phyloP scores from a whole-genome alignment of 495 filamentous ascomycete genomes.

The Annulohypoxylon stygium region DNA sequence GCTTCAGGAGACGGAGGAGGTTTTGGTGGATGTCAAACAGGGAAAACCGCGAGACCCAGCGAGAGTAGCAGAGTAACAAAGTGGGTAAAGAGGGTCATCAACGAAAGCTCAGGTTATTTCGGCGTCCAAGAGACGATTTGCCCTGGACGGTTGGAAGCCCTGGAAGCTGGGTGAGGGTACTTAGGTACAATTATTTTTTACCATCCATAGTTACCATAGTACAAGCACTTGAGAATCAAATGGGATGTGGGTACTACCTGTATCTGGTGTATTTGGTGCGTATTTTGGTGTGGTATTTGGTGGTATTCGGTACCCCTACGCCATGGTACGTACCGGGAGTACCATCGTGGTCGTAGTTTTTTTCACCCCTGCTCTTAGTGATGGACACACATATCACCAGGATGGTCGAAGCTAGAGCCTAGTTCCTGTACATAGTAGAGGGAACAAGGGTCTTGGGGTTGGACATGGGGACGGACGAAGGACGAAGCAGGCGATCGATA shows the following conservation, averaged over 20 bases:
- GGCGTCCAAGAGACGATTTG: constrained; percentile 46
- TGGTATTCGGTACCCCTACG: constrained; percentile 7
- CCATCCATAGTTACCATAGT: background rate
- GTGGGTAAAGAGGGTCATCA: constrained; percentile 50
- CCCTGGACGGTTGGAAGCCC: constrained; percentile 36
- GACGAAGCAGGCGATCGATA: constrained; percentile 44
- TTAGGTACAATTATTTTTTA: constrained; percentile 1
- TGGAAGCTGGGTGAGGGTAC: constrained; percentile 37
- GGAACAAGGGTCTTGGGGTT: constrained; percentile 18
- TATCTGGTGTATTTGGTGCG: background rate
- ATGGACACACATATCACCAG: constrained; percentile 46
- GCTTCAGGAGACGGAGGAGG: constrained; percentile 44
- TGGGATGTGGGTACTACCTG: background rate
- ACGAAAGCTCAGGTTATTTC: constrained; percentile 47
- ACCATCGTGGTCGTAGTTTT: background rate
- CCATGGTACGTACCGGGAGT: constrained; percentile 16
- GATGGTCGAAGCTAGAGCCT: constrained; percentile 41
- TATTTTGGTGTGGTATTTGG: background rate
- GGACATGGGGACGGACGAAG: constrained; percentile 36
- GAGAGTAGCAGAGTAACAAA: constrained; percentile 43
- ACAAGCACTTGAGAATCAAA: background rate
- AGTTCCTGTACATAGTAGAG: constrained; percentile 24
- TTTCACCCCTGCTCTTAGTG: constrained; percentile 25
- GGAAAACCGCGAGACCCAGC: constrained; percentile 44
- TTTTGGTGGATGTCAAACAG: constrained; percentile 50